Conservation (phyloP, 2,329 filamentous ascomycete species). For the Monilinia vaccinii-corymbosi region DNA sequence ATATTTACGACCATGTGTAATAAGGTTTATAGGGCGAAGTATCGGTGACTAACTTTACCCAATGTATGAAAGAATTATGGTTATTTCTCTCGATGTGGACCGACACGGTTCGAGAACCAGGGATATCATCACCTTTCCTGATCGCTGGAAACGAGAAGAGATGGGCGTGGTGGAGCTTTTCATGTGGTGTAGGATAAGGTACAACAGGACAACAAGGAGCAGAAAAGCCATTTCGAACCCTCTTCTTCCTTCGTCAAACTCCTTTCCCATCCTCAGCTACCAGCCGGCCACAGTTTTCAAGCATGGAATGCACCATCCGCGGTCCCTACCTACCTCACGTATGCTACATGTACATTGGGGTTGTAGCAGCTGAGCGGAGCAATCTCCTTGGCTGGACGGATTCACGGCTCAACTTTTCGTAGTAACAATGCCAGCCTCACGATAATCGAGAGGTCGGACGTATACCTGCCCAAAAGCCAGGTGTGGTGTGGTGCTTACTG, state of each 20-base stretch:
- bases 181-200: background rate
- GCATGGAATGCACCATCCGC: background rate
- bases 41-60: background rate
- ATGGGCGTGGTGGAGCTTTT: background rate
- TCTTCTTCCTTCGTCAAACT: background rate
- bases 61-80: background rate
- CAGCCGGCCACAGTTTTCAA: background rate
- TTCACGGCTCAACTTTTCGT: background rate
- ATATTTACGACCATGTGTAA: background rate
- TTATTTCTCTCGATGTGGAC: background rate
- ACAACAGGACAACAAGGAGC: no score
- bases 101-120: background rate
- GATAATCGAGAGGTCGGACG: constrained; percentile 7
- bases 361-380: background rate
- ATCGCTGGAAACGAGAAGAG: background rate
- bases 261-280: background rate
- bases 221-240: no score
- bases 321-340: background rate
- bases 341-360: background rate
- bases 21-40: background rate
- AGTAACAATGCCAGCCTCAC: constrained; percentile 6
- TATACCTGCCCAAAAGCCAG: constrained; percentile 5
- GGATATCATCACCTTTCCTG: background rate
- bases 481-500: constrained; percentile 1
- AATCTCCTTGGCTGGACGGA: background rate